Conservation (phyloP, 352 stramenopile species). For the Thalassiosira oceanica region DNA sequence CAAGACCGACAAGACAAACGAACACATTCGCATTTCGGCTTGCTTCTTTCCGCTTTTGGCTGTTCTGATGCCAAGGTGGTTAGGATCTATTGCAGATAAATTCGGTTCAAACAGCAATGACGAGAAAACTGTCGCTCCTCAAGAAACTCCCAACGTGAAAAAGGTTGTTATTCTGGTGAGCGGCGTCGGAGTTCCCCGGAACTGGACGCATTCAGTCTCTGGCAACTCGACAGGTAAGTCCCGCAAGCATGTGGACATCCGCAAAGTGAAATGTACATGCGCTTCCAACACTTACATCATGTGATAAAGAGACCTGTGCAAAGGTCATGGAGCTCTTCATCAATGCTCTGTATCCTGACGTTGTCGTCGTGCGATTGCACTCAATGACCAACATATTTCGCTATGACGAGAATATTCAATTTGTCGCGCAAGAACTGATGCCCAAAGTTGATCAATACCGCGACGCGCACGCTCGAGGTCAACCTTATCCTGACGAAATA, state of each 20-base stretch:
- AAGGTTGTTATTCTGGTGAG: constrained; percentile 94
- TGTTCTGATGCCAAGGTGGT: constrained; percentile 92
- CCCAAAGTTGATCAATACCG: constrained; percentile 91
- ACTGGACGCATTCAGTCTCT: constrained; percentile 87
- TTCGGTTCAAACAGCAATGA: constrained; percentile 27
- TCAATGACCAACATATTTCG: constrained; percentile 94
- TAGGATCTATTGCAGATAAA: constrained; percentile 58
- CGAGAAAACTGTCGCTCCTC: constrained; percentile 24
- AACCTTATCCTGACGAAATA: constrained; percentile 72
- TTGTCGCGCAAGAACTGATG: constrained; percentile 93
- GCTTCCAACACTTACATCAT: no score
- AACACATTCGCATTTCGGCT: constrained; percentile 51
- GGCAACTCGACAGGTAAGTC: constrained; percentile 98
- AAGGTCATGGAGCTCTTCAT: constrained; percentile 92
- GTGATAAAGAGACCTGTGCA: constrained; percentile 81
- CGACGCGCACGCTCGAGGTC: constrained; percentile 85
- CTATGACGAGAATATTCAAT: constrained; percentile 94
- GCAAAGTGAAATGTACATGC: no score
- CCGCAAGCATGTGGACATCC: no score
- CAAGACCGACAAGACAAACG: no score
- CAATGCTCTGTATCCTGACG: constrained; percentile 87
- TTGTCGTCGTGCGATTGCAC: constrained; percentile 92
- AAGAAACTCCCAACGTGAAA: constrained; percentile 79
- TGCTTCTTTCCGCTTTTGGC: constrained; percentile 95
- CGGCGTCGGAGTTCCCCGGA: constrained; percentile 92